A percentile compares a stretch with the other conserved stretches of the same genome.
These are phyloP conservation scores for Wickerhamiella australiensis DNA, from an alignment of 805 yeast genomes.

Conservation along the genomic window DNA sequence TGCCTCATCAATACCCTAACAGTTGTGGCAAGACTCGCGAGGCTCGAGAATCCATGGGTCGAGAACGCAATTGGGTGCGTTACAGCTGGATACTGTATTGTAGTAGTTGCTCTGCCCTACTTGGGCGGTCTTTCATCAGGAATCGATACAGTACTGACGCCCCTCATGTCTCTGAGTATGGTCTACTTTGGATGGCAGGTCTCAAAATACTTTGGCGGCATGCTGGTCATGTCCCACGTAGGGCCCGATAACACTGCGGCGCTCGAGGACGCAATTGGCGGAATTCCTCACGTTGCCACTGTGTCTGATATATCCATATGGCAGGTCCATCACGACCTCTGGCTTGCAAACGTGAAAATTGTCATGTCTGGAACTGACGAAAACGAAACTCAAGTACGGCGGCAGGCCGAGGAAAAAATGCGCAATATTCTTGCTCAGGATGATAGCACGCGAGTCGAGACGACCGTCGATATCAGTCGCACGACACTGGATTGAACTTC, in stretches of 20 bases:
- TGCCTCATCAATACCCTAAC: conserved; percentile 14
- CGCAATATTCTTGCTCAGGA: conserved; percentile 20
- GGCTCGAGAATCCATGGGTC: conserved; percentile 8
- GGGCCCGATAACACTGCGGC: conserved; percentile 28
- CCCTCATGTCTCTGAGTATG: conserved; percentile 32
- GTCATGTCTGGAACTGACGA: conserved; percentile 26
- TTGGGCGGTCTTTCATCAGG: conserved; percentile 21
- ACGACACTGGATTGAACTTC: conserved; percentile 12
- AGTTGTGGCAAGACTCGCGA: conserved; percentile 13
- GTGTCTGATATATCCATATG: conserved; percentile 30
- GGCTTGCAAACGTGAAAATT: conserved; percentile 31
- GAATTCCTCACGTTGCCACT: conserved; percentile 23
- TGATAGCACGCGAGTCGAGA: conserved; percentile 27
- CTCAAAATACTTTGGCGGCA: conserved; percentile 32
- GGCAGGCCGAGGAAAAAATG: conserved; percentile 22
- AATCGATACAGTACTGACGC: conserved; percentile 29
- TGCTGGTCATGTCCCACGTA: conserved; percentile 34
- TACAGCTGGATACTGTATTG: conserved; percentile 26
- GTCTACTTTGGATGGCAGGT: conserved; percentile 32
- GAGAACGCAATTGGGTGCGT: conserved; percentile 21
- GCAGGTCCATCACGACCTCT: conserved; percentile 35
- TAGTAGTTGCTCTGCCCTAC: conserved; percentile 26
- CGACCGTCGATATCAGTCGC: conserved; percentile 28
- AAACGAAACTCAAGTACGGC: conserved; percentile 28
- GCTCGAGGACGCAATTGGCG: conserved; percentile 21